Evolutionary conservation across 106 monocot species (phyloP), one percentile per base, ranked within the genome.

Genomic region (Alisma plantagoaquatica): DNA sequence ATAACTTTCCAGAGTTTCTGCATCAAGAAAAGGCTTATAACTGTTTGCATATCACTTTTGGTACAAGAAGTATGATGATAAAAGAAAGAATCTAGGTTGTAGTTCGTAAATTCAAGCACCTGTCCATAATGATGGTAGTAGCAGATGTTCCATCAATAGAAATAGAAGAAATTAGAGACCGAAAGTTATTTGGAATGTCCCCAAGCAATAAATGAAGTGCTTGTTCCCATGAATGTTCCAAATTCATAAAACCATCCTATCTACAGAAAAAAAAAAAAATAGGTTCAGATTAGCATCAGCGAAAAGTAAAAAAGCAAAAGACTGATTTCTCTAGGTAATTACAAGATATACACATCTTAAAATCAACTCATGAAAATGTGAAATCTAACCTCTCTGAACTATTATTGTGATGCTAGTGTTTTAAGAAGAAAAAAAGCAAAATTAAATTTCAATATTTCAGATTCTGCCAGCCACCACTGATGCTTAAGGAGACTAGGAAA

Each of bases 141-240:
- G 91, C 77, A 20, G 91, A 91, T 55, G 84, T 91, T 23, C 81
- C 84, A 61, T 91, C 91, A 54, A 91, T 78, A 12, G 77, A 91
- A 56, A 91, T 91, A 35, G 91, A 84, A 41, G 65, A 53, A 53
- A 84, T 52, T 31, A 32, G 54, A 21, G 73, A 47, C 11, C 84
- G 70, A 48, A 77, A 50, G 1, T 24, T 44, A 11, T 19, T 10
- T 21, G 84, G 84, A 41, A 91, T 41, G 70, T 91, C 84, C 62
- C 62, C 77, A 35, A 91, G 75, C 47, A 91, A 71, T 24, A 29
- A 46, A 43, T 77, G 63, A 14, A 91, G 80, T 41, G 84, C 78
- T 59, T 84, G 64, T 48, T 47, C 78, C 91, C 91, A 91, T 25
- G 84, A 84, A 41, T 51, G 72, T 60, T 63, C 84, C 91, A 80